Base-by-base conservation (phyloP, 164 flowering plant species). In the grape (Vitis vinifera) region DNA sequence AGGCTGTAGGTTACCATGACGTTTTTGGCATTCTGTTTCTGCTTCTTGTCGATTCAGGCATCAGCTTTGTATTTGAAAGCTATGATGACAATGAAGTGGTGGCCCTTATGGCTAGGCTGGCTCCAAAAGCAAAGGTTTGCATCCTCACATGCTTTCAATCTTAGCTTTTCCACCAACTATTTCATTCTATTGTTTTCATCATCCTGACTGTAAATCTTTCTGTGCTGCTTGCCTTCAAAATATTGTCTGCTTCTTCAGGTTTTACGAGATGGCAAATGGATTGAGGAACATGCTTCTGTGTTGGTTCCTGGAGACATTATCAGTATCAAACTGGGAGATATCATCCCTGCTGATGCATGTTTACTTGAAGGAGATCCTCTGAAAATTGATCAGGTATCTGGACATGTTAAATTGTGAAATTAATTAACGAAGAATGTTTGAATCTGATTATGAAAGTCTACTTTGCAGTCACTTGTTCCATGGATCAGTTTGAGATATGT, bases 251-350 rank as follows among this genome's bases (percentile, higher is more conserved):
- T 15, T 19, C 17, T 17, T 59, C 31, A 59, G 62, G 62, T 59
- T 59, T 19, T 59, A 59, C 62, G 62, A 8, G 62, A 23, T 23
- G 27, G 27, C 27, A 23, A 23, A 23, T 23, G 27, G 27, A 59
- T 13, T 10, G 62, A 59, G 31, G 62, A 23, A 29, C 13, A 59
- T 59, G 62, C 62, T 59, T 59, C 37, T 23, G 49, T 66, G 6
- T 66, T 75, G 59, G 77, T 75, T n/a, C 77, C 77, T 11, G 77
- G 77, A 23, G 78, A 75, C 31, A 71, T 76, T 15, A 52, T 71
- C n/a, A 71, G 72, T 17, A 76, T 76, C 65, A 76, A 76, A 31
- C 44, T 31, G 7, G 44, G 7, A 6, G 4, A 31, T 31, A 31
- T 31, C 44, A 31, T 31, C 6, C 4, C 7, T 31, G 44, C 44